phyloP scores from a whole-genome alignment of 495 filamentous ascomycete species.

The Aspergillus cristatus region DNA sequence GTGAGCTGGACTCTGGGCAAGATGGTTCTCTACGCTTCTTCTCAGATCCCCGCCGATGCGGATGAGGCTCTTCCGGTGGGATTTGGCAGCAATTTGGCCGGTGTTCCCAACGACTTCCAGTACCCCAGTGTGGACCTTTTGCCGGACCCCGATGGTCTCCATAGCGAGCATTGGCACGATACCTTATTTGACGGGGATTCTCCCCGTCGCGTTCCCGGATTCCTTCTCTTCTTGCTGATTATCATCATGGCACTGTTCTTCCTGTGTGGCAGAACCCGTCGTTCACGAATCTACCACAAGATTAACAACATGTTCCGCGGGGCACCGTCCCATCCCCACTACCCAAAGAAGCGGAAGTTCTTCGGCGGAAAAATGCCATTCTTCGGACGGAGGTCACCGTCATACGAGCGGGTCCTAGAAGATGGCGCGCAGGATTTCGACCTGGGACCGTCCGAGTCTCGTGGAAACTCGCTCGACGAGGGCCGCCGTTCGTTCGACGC shows the following conservation, averaged over 20 bases:
- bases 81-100: slow-evolving; percentile 72
- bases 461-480: slow-evolving; percentile 42
- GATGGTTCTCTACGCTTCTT: slow-evolving; percentile 94
- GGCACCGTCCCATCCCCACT: slow-evolving; percentile 40
- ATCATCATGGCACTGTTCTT: slow-evolving; percentile 57
- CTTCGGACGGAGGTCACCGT: slow-evolving; percentile 45
- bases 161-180: slow-evolving; percentile 67
- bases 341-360: slow-evolving; percentile 43
- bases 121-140: slow-evolving; percentile 58
- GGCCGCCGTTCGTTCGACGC: slow-evolving; percentile 23
- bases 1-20: slow-evolving; percentile 98
- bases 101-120: slow-evolving; percentile 71
- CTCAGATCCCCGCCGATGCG: slow-evolving; percentile 61
- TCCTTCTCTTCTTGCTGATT: slow-evolving; percentile 66
- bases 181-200: slow-evolving; percentile 51
- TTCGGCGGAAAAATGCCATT: slow-evolving; percentile 45
- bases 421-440: slow-evolving; percentile 66
- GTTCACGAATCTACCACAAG: slow-evolving; percentile 54
- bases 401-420: slow-evolving; percentile 82
- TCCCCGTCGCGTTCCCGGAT: slow-evolving; percentile 59
- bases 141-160: slow-evolving; percentile 33
- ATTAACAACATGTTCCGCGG: slow-evolving; percentile 40
- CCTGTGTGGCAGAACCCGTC: slow-evolving; percentile 61
- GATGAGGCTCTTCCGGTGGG: slow-evolving; percentile 66
- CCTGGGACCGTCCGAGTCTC: slow-evolving; percentile 53